phyloP scores from a whole-genome alignment of 2,329 filamentous ascomycete species.

The Thielaviopsis euricoi region DNA sequence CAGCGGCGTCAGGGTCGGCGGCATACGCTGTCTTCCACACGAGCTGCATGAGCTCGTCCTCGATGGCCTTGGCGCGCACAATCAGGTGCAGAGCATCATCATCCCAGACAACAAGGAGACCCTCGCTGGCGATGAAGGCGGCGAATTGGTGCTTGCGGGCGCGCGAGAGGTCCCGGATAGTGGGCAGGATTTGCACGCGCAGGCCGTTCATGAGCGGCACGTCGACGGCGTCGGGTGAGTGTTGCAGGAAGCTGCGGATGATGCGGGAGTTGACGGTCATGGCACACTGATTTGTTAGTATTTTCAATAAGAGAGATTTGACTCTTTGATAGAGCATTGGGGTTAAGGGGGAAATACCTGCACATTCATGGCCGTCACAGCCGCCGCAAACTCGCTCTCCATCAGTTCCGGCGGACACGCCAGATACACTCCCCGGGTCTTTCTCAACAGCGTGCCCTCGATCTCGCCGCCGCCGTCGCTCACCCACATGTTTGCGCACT shows the following conservation, averaged over 20 bases:
- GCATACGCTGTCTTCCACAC: constrained; percentile 50
- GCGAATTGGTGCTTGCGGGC: constrained; percentile 68
- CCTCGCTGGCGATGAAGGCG: constrained; percentile 57
- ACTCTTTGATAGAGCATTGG: no score
- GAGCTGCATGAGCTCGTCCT: constrained; percentile 60
- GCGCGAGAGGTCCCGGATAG: constrained; percentile 50
- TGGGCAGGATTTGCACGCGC: constrained; percentile 59
- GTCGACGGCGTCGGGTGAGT: constrained; percentile 55
- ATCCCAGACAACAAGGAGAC: constrained; percentile 65
- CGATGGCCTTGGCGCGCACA: constrained; percentile 52
- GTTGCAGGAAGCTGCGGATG: constrained; percentile 61
- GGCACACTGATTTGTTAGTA: constrained; percentile 38
- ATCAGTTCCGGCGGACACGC: constrained; percentile 51
- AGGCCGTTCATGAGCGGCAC: constrained; percentile 62
- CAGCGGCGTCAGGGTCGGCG: constrained; percentile 26
- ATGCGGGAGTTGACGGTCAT: constrained; percentile 71
- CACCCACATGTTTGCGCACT: constrained; percentile 60
- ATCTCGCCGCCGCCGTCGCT: constrained; percentile 49
- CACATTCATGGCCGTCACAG: constrained; percentile 54
- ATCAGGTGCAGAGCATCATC: constrained; percentile 60
- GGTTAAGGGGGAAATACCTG: no score
- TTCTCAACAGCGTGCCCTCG: constrained; percentile 59
- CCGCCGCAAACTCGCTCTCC: constrained; percentile 44
- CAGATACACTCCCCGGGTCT: constrained; percentile 51
- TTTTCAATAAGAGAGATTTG: no score